Percentiles rank a stretch among this genome's conserved stretches.
Conservation (phyloP, 495 filamentous ascomycete genomes). For the Penicillium maclennaniae region DNA sequence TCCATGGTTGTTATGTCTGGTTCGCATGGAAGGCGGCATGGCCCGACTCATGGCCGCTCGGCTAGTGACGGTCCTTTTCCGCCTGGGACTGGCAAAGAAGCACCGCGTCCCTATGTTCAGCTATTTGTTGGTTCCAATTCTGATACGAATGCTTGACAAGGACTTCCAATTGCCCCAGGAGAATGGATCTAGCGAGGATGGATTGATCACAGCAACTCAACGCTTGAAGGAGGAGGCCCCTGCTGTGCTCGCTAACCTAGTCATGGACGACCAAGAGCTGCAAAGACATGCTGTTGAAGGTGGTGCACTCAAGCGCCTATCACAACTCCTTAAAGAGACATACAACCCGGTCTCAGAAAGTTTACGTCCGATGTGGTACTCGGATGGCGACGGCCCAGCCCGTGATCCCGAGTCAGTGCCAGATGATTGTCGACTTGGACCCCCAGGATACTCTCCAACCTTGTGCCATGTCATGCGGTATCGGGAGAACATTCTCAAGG, state of each 20-base stretch:
- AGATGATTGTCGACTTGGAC: conserved; percentile 47
- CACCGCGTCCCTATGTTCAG: conserved; percentile 59
- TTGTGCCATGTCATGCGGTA: conserved; percentile 71
- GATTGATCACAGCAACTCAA: conserved; percentile 35
- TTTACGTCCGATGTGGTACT: conserved; percentile 38
- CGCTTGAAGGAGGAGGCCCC: conserved; percentile 67
- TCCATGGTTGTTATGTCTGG: conserved; percentile 73
- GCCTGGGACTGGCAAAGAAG: conserved; percentile 61
- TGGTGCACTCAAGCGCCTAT: conserved; percentile 65
- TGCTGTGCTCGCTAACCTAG: conserved; percentile 68
- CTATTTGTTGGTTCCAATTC: conserved; percentile 65
- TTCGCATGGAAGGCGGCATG: conserved; percentile 58
- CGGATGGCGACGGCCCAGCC: conserved; percentile 27
- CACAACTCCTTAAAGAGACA: conserved; percentile 71
- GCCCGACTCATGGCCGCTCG: conserved; percentile 75
- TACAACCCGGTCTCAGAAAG: conserved; percentile 46
- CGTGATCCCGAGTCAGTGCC: conserved; percentile 20
- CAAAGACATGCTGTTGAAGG: conserved; percentile 83
- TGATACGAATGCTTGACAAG: conserved; percentile 66
- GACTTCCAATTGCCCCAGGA: conserved; percentile 43
- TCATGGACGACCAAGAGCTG: conserved; percentile 68
- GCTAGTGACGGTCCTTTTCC: conserved; percentile 71
- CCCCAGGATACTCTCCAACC: conserved; percentile 56
- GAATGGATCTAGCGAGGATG: conserved; percentile 36
- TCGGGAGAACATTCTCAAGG: conserved; percentile 72